Evolutionary conservation across 331 rosid genomes (phyloP), one percentile per base, ranked within the genome.

Genomic region (Pyrus hybrid): DNA sequence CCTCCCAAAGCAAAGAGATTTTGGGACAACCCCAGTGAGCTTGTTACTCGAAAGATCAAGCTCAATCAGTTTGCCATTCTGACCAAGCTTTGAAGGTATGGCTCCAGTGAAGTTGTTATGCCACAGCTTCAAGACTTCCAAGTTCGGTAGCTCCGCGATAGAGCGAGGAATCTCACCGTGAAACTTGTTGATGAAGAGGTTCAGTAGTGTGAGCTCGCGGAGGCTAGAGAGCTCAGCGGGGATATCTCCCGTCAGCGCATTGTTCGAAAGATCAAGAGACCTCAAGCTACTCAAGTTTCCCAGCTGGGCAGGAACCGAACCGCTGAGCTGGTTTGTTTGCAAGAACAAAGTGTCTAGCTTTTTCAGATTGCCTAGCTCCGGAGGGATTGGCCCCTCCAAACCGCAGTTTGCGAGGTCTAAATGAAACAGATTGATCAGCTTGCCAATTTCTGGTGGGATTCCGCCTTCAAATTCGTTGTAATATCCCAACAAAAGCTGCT

Each of bases 41-140:
- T 92, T 94, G 47, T 94, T 94, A 8, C 91, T 85, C 25, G 99
- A 94, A 63, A 94, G 82, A 74, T 94, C 99, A 67, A 94, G 90
- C 77, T 85, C 91, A 67, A 37, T 41, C 62, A 94, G 41, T 29
- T 76, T 85, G 25, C 96, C 93, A 83, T 86, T 94, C 78, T 83
- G 84, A 26, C 99, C 99, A 29, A 94, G 96, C 80, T 69, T 85
- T 11, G 87, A 62, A 63, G 99, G 97, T 33, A 94, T 90, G 11
- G 85, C 41, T 28, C 97, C 97, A 3, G 95, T 90, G 83, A 94
- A 94, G 49, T 90, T 88, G 85, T 94, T 94, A 62, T 83, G 86
- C 99, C 97, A 94, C 60, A 94, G 90, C 75, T 83, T 80, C 76
- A 94, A 68, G 61, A 82, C 87, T 60, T 89, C 89, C 85, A 94